Evolutionary conservation across 208 protist species (phyloP).

Genomic region (Trypanosoma congolense): DNA sequence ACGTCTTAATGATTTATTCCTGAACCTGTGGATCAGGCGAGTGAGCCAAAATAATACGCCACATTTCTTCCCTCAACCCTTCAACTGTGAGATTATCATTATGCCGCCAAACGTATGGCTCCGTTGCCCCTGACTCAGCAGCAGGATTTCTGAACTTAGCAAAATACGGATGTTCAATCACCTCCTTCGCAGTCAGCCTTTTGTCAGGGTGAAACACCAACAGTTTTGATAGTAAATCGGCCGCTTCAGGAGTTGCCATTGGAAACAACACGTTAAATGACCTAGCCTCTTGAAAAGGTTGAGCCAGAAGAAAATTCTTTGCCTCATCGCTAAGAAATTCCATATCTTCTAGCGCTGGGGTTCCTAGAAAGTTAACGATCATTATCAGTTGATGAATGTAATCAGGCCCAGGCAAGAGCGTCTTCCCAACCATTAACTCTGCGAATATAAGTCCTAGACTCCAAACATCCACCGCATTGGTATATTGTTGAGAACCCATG

Average conservation of each 20-base stretch:
- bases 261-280: slow-evolving; percentile 87
- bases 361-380: slow-evolving; percentile 80
- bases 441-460: slow-evolving; percentile 97
- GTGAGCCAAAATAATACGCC: slow-evolving; percentile 62
- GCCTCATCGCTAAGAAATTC: slow-evolving; percentile 84
- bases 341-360: slow-evolving; percentile 70
- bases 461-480: slow-evolving; percentile 95
- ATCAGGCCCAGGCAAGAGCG: slow-evolving; percentile 91
- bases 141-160: slow-evolving; percentile 76
- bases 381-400: slow-evolving; percentile 84
- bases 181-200: slow-evolving; percentile 89
- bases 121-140: slow-evolving; percentile 60
- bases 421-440: slow-evolving; percentile 96
- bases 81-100: slow-evolving; percentile 50
- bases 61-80: slow-evolving; percentile 73
- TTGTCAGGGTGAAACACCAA: slow-evolving; percentile 96
- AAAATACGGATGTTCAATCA: slow-evolving; percentile 95
- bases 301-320: slow-evolving; percentile 58
- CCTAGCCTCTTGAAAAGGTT: slow-evolving; percentile 36
- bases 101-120: slow-evolving; percentile 78
- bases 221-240: slow-evolving; percentile 91
- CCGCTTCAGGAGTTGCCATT: slow-evolving; percentile 88
- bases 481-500: slow-evolving; percentile 90
- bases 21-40: slow-evolving; percentile 22
- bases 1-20: too few species aligned